A percentile compares a stretch with the other conserved stretches of the same genome.
phyloP scores from a whole-genome alignment of 2,329 filamentous ascomycete species.

The Colletotrichum eleusines region DNA sequence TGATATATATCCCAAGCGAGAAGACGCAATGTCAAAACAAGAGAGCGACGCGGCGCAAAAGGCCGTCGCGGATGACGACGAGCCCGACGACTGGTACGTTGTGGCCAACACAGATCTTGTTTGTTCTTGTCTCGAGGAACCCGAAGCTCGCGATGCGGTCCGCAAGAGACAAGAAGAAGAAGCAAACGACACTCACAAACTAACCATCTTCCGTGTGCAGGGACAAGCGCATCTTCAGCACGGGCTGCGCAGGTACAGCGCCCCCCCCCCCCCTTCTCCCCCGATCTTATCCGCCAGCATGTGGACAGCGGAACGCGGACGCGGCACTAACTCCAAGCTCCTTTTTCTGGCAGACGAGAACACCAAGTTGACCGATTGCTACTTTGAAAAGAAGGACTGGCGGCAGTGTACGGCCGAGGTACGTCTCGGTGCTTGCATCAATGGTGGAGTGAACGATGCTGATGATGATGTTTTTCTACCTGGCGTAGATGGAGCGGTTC shows the following conservation, averaged over 20 bases:
- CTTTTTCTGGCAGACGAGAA: slow-evolving; percentile 77
- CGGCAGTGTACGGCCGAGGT: slow-evolving; percentile 89
- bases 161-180: not conserved
- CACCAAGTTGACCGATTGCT: slow-evolving; percentile 91
- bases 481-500: slow-evolving; percentile 85
- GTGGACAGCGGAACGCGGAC: not conserved
- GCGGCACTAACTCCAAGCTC: slow-evolving; percentile 4
- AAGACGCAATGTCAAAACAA: slow-evolving; percentile 65
- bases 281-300: not conserved
- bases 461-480: not conserved
- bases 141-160: not conserved
- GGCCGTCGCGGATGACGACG: slow-evolving; percentile 74
- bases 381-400: slow-evolving; percentile 97
- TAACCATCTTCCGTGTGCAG: slow-evolving; percentile 59
- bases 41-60: slow-evolving; percentile 58
- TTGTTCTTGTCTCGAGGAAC: not conserved
- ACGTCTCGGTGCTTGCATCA: slow-evolving; percentile 52
- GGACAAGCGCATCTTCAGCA: slow-evolving; percentile 98
- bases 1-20: not conserved
- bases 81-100: slow-evolving; percentile 92
- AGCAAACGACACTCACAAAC: not conserved
- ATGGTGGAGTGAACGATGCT: slow-evolving; percentile 3
- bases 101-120: not conserved
- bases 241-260: slow-evolving; percentile 87
- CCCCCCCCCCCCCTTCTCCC: too few relatives aligned